These are phyloP conservation scores for Lumnitzera littorea DNA, from an alignment of 345 rosid genomes.

Conservation along the genomic window DNA sequence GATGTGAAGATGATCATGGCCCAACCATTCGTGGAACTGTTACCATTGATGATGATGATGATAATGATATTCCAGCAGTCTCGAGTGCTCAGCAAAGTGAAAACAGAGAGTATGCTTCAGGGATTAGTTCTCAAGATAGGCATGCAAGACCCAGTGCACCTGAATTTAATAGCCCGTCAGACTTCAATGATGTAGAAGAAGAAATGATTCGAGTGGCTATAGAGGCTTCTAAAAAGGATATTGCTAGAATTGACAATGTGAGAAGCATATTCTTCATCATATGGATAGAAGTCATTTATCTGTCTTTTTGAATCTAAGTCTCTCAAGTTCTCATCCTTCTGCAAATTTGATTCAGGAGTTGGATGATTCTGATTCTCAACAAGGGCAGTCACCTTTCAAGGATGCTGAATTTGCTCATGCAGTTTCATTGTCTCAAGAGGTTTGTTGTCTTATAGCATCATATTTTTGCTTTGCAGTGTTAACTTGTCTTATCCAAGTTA, in stretches of 20 bases:
- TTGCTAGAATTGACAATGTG: constrained; percentile 34
- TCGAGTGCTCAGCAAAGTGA: constrained; percentile 15
- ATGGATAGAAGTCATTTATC: no score
- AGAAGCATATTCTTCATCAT: not conserved
- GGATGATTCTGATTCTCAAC: constrained; percentile 31
- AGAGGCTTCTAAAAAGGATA: constrained; percentile 88
- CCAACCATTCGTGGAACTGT: constrained; percentile 46
- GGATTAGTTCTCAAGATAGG: constrained; percentile 15
- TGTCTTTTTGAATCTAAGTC: not conserved
- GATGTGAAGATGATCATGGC: constrained; percentile 35
- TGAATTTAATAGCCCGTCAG: constrained; percentile 35
- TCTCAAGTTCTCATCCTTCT: not conserved
- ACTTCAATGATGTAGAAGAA: constrained; percentile 79
- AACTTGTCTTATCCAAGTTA: constrained; percentile 12
- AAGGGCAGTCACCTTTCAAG: constrained; percentile 30
- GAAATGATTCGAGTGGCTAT: constrained; percentile 97
- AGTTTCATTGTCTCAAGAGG: constrained; percentile 65
- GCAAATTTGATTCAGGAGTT: constrained; percentile 26
- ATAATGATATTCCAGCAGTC: constrained; percentile 37
- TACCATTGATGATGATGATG: constrained; percentile 45
- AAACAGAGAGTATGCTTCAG: constrained; percentile 17
- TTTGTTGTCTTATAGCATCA: constrained; percentile 16
- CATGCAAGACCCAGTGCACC: constrained; percentile 37
- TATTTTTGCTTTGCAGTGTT: not conserved
- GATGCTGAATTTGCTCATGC: constrained; percentile 66